Conservation (phyloP, 768 basidiomycete species). For the Galerina marginata region DNA sequence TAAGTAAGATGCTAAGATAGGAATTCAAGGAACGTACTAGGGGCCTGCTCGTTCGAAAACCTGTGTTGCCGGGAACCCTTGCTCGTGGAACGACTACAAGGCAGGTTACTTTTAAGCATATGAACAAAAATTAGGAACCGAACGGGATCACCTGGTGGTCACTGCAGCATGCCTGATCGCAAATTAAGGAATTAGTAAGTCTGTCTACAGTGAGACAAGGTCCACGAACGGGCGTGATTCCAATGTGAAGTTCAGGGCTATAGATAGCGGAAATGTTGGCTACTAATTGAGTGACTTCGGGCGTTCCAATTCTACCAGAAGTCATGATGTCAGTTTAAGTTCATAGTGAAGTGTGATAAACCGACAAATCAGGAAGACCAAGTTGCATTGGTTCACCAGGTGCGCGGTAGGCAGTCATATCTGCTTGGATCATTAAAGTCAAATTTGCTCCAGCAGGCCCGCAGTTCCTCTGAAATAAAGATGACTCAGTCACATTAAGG, state of each 20-base stretch:
- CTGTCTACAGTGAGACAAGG: not conserved
- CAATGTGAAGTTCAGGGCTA: conserved; percentile 78
- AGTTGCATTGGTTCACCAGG: conserved; percentile 83
- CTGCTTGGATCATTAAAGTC: conserved; percentile 86
- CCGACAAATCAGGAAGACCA: conserved; percentile 75
- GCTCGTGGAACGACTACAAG: conserved; percentile 73
- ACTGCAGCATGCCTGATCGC: conserved; percentile 78
- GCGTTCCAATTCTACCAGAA: conserved; percentile 70
- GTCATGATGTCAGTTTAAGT: not conserved
- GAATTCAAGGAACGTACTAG: conserved; percentile 43
- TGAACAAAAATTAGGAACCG: not conserved
- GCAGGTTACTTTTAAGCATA: not conserved
- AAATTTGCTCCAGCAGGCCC: conserved; percentile 65
- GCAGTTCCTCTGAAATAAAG: conserved; percentile 55
- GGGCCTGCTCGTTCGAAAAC: conserved; percentile 88
- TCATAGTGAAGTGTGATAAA: conserved; percentile 11
- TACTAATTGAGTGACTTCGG: conserved; percentile 77
- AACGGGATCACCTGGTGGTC: conserved; percentile 72
- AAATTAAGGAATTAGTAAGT: conserved; percentile 4
- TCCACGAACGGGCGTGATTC: conserved; percentile 59
- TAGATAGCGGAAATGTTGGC: conserved; percentile 79
- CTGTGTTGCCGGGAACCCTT: conserved; percentile 86
- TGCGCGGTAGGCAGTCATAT: conserved; percentile 89
- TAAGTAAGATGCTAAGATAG: not conserved
- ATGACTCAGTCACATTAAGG: conserved; percentile 3